These are phyloP conservation scores for Penstemon barbatus DNA, from an alignment of 257 asterid genomes.

Conservation along the genomic window DNA sequence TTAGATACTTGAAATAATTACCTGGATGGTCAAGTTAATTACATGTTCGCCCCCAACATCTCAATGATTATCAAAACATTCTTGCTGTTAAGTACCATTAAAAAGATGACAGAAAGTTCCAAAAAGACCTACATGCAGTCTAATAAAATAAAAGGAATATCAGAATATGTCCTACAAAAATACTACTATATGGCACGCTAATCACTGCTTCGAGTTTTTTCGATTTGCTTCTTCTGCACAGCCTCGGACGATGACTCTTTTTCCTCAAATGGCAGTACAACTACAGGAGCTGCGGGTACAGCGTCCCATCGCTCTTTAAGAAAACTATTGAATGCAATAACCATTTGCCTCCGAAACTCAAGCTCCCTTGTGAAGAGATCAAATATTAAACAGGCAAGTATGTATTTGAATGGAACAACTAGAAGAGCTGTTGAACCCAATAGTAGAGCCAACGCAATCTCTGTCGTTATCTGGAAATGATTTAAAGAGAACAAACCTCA, in stretches of 20 bases:
- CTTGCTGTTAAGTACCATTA: too few relatives aligned
- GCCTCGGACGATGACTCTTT: conserved; percentile 33
- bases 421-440: conserved; percentile 60
- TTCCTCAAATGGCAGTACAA: conserved; percentile 67
- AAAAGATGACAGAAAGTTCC: too few relatives aligned
- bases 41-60: too few relatives aligned
- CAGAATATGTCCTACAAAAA: conserved; percentile 5
- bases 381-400: conserved; percentile 53
- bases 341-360: conserved; percentile 74
- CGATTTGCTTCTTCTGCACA: conserved; percentile 27
- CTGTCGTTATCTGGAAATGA: conserved; percentile 66
- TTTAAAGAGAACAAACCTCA: not conserved
- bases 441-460: conserved; percentile 71
- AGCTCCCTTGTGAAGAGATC: conserved; percentile 95
- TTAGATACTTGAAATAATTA: too few relatives aligned
- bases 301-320: conserved; percentile 88
- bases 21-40: too few relatives aligned
- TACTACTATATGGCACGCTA: conserved; percentile 6
- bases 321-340: conserved; percentile 53
- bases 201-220: conserved; percentile 28
- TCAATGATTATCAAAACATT: too few relatives aligned
- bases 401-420: conserved; percentile 76
- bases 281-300: conserved; percentile 91
- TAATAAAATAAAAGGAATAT: conserved; percentile 5
- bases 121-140: not conserved